Percentiles rank a stretch among this genome's conserved stretches.
Conservation (phyloP, 2,329 filamentous ascomycete species). For the Ceratocystis colombiana region DNA sequence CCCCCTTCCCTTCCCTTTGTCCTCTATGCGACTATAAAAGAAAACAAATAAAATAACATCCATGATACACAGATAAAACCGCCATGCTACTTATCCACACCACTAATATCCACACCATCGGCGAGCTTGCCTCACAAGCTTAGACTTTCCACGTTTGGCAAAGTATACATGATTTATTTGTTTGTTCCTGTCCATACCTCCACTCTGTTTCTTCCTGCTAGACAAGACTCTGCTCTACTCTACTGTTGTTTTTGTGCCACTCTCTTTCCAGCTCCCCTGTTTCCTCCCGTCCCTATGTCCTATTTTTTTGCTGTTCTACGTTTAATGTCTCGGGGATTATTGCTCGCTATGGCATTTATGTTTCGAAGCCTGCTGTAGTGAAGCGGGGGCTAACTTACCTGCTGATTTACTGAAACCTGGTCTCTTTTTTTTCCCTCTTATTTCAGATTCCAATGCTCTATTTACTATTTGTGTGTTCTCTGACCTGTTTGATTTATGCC, state of each 20-base stretch:
- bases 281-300: not conserved
- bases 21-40: not conserved
- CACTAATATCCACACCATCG: not conserved
- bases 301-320: not conserved
- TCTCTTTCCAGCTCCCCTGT: not conserved
- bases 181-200: not conserved
- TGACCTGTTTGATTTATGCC: not conserved
- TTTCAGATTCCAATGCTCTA: not conserved
- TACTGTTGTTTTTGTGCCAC: not conserved
- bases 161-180: not conserved
- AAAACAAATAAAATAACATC: not conserved
- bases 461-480: not conserved
- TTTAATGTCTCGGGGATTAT: not conserved
- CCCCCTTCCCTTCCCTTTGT: too few relatives aligned
- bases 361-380: not conserved
- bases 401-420: constrained; percentile 5
- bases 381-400: not conserved
- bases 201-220: not conserved
- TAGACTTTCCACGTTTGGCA: not conserved
- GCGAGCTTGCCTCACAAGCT: not conserved
- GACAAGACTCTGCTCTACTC: not conserved
- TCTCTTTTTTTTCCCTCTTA: not conserved
- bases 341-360: constrained; percentile 9
- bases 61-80: constrained; percentile 1
- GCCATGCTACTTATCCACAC: not conserved